These are phyloP conservation scores for Lactarius deliciosus DNA, from an alignment of 768 basidiomycete genomes.

Conservation along the genomic window DNA sequence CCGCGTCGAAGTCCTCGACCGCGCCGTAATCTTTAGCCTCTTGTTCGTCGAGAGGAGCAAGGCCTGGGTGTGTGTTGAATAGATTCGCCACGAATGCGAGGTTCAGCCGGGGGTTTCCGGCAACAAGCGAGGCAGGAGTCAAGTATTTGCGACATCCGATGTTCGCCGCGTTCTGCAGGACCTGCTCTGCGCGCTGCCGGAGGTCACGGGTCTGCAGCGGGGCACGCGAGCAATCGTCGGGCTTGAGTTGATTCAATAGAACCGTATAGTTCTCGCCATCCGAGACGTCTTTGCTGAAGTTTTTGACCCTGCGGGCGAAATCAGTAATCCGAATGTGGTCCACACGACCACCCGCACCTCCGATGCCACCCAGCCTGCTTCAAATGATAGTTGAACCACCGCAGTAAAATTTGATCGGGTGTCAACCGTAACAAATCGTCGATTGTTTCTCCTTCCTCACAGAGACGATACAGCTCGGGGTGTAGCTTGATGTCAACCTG, in stretches of 20 bases:
- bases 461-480: slow-evolving; percentile 92
- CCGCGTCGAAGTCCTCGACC: slow-evolving; percentile 97
- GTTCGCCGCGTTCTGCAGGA: slow-evolving; percentile 88
- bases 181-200: slow-evolving; percentile 86
- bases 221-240: slow-evolving; percentile 85
- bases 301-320: slow-evolving; percentile 71
- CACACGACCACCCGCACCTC: slow-evolving; percentile 47
- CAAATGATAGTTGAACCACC: slow-evolving; percentile 99
- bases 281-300: slow-evolving; percentile 96
- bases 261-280: slow-evolving; percentile 99
- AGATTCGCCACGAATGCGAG: slow-evolving; percentile 98
- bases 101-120: slow-evolving; percentile 96
- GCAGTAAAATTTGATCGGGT: slow-evolving; percentile 94
- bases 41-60: slow-evolving; percentile 91
- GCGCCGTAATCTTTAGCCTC: slow-evolving; percentile 88
- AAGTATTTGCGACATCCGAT: slow-evolving; percentile 97
- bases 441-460: slow-evolving; percentile 96
- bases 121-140: slow-evolving; percentile 84
- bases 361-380: slow-evolving; percentile 92
- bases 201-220: slow-evolving; percentile 86
- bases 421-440: slow-evolving; percentile 93
- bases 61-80: slow-evolving; percentile 96
- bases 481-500: slow-evolving; percentile 99
- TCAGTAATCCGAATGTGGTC: background rate
- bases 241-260: slow-evolving; percentile 93